Evolutionary conservation across 2,329 filamentous ascomycete genomes (phyloP).

Genomic region (Neurospora crassa): DNA sequence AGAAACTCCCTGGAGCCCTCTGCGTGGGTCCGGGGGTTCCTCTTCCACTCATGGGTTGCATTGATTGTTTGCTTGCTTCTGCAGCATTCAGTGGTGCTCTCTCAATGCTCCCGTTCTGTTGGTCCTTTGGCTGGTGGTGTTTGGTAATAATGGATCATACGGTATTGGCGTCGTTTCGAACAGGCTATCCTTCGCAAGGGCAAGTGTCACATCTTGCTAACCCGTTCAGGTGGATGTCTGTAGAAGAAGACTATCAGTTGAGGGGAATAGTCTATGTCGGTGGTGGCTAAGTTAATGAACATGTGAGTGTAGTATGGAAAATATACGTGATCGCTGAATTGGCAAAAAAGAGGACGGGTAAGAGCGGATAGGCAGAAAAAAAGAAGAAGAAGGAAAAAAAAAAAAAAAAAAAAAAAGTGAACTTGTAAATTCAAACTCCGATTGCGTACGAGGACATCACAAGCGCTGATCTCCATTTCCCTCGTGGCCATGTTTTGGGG

Average conservation of each 20-base stretch:
- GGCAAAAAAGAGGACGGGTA: not conserved
- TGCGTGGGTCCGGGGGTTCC: slow-evolving; percentile 25
- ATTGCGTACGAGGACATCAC: not conserved
- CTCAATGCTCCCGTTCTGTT: not conserved
- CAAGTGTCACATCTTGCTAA: not conserved
- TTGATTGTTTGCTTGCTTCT: slow-evolving; percentile 30
- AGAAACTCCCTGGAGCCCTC: slow-evolving; percentile 47
- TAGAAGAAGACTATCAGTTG: not conserved
- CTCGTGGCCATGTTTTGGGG: not conserved
- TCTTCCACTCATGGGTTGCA: slow-evolving; percentile 36
- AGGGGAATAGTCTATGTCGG: not conserved
- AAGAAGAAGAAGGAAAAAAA: no score
- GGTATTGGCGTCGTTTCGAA: not conserved
- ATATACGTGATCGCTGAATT: not conserved
- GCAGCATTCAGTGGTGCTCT: not conserved
- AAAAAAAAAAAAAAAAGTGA: no score
- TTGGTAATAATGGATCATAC: not conserved
- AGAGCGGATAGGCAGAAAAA: not conserved
- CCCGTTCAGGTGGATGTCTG: not conserved
- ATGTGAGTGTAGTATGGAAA: not conserved
- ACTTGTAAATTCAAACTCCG: not conserved
- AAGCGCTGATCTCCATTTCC: not conserved
- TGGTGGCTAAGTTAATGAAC: not conserved
- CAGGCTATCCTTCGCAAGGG: not conserved
- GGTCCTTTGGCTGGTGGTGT: not conserved